Evolutionary conservation across 352 stramenopile genomes (phyloP).

Genomic region (Phytophthora quininea): DNA sequence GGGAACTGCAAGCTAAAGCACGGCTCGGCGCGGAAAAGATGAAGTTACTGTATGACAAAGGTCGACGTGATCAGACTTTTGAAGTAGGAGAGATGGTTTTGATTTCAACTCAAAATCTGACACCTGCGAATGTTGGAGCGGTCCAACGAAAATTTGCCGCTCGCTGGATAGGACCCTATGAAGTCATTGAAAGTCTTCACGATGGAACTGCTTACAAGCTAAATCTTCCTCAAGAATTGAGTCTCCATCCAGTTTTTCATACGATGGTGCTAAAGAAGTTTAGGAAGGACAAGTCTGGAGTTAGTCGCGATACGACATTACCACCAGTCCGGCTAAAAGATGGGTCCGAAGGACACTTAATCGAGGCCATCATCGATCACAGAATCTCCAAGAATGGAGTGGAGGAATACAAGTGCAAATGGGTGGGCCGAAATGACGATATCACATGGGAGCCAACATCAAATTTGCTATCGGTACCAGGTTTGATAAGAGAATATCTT

Average conservation of each 20-base stretch:
- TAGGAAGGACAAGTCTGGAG: background rate
- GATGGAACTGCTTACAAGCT: background rate
- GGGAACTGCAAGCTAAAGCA: background rate
- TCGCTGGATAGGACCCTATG: background rate
- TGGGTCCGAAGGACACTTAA: background rate
- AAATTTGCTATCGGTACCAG: constrained; percentile 6
- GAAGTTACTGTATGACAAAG: background rate
- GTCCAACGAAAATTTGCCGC: background rate
- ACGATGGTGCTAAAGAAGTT: background rate
- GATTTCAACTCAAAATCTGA: background rate
- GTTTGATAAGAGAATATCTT: constrained; percentile 9
- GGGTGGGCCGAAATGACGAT: constrained; percentile 4
- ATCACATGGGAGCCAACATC: constrained; percentile 8
- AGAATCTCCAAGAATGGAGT: background rate
- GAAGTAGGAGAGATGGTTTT: background rate
- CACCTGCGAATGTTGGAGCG: background rate
- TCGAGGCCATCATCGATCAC: background rate
- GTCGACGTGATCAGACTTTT: background rate
- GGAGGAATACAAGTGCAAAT: constrained; percentile 11
- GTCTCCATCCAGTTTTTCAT: background rate
- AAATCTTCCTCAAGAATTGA: background rate
- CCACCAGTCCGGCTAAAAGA: constrained; percentile 8
- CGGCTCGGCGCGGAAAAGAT: background rate
- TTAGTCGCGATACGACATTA: background rate
- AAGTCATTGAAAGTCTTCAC: background rate